Evolutionary conservation across 805 yeast species (phyloP), one percentile per base, ranked within the genome.

Genomic region (Yamadazyma insecticola): DNA sequence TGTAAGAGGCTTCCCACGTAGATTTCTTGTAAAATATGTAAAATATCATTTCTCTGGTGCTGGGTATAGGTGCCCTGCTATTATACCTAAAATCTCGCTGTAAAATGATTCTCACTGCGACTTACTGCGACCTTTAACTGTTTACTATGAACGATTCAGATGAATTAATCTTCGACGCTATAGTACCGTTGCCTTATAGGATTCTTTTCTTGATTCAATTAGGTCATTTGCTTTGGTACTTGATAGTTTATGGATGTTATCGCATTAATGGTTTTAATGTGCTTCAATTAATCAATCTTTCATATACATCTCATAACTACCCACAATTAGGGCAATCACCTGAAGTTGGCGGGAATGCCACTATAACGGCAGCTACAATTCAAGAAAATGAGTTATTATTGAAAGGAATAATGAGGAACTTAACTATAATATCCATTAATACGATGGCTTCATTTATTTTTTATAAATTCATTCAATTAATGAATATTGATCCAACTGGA

Each of bases 191-290:
- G 15, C 67, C 70, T 8, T 62, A 57, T 39, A 49, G 80, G 27
- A 66, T 76, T 27, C 53, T 77, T 11, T 43, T 73, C 3, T 53
- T 77, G 12, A 39, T 78, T 3, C 63, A 72, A 35, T 29, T 67
- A 4, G 82, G 81, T 4, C 47, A 70, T 4, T 63, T 72, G 52
- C 48, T 77, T 15, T 80, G 85, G 85, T 63, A 58, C 26, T 32
- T 60, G 26, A 65, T 74, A 30, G 55, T 75, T 23, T 45, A 51
- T 24, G 43, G 34, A 44, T 65, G 14, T 62, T 72, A 34, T 51
- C 51, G 32, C 44, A 42, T 10, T 52, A 58, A 37, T 16, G 15
- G 60, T 68, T 31, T 78, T 30, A 78, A 77, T 47, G 53, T 76
- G 15, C 44, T 60, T 26, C 60, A 49, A 40, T 67, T 68, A 3